Conservation (phyloP, 2,329 filamentous ascomycete species). For the Nothomitra cinnamomea region DNA sequence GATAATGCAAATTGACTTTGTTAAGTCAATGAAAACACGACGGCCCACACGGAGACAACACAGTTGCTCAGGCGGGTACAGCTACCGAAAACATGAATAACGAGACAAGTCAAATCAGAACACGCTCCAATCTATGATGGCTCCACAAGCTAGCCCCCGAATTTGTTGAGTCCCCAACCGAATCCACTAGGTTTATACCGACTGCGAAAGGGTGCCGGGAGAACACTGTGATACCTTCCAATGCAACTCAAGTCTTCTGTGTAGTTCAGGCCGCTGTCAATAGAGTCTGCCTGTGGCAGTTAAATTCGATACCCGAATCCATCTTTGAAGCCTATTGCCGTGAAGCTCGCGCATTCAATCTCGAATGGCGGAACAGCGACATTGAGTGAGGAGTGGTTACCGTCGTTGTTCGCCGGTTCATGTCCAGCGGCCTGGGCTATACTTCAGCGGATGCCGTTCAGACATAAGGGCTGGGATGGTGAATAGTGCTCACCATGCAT, state of each 20-base stretch:
- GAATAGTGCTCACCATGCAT: slow-evolving; percentile 12
- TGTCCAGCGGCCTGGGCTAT: background rate
- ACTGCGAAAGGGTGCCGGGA: background rate
- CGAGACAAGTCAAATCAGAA: background rate
- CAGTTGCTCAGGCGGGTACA: too few relatives aligned
- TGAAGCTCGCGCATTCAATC: background rate
- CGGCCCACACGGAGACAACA: too few relatives aligned
- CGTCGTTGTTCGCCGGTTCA: background rate
- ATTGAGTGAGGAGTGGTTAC: background rate
- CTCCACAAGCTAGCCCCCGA: background rate
- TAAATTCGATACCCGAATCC: background rate
- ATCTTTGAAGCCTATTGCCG: background rate
- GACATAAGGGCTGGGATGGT: background rate
- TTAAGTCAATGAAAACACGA: too few relatives aligned
- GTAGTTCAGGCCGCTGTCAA: too few relatives aligned
- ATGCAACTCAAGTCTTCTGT: too few relatives aligned
- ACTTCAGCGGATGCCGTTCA: background rate
- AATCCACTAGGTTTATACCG: background rate
- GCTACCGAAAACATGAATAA: background rate
- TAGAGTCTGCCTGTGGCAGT: too few relatives aligned
- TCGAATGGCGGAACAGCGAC: background rate
- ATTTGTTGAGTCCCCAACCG: too few relatives aligned
- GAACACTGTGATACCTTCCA: too few relatives aligned
- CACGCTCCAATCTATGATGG: background rate
- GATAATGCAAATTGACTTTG: too few relatives aligned